A percentile compares a stretch with the other conserved stretches of the same genome.
Conservation (phyloP, 768 basidiomycete species). For the Dentipellis sp. region DNA sequence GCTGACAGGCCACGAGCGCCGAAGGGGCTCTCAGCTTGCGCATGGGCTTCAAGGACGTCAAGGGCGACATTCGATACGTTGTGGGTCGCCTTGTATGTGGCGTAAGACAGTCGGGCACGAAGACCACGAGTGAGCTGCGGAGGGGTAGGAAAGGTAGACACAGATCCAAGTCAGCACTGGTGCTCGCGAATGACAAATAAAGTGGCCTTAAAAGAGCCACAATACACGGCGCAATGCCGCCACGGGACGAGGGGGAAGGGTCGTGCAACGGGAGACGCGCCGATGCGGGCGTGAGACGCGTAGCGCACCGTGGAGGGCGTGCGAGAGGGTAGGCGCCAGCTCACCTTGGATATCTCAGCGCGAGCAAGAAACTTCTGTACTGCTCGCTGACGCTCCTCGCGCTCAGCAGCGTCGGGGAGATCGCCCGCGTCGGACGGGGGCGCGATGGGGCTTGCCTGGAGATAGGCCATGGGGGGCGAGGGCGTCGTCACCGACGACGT, state of each 20-base stretch:
- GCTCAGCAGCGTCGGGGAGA: constrained; percentile 35
- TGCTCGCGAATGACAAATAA: background rate
- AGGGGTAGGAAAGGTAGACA: constrained; percentile 15
- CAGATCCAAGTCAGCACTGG: constrained; percentile 9
- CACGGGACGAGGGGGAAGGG: background rate
- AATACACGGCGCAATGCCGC: background rate
- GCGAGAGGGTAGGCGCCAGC: constrained; percentile 27
- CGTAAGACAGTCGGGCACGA: constrained; percentile 73
- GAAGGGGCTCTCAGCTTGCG: constrained; percentile 29
- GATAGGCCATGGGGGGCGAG: constrained; percentile 64
- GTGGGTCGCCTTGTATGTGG: constrained; percentile 75
- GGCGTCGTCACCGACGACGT: constrained; percentile 77
- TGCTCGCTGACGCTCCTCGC: constrained; percentile 55
- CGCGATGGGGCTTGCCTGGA: constrained; percentile 33
- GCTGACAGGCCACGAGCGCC: constrained; percentile 15
- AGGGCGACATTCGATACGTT: constrained; percentile 59
- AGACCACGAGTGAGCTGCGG: constrained; percentile 71
- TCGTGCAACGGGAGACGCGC: constrained; percentile 13
- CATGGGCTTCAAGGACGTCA: constrained; percentile 63
- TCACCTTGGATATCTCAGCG: constrained; percentile 73
- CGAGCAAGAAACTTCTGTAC: constrained; percentile 71
- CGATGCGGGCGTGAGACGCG: constrained; percentile 10
- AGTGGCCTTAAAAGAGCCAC: background rate
- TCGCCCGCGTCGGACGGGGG: constrained; percentile 25
- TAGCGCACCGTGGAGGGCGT: constrained; percentile 3